A percentile compares a stretch with the other conserved stretches of the same genome.
Conservation (phyloP, 495 filamentous ascomycete species). For the Choiromyces venosus region DNA sequence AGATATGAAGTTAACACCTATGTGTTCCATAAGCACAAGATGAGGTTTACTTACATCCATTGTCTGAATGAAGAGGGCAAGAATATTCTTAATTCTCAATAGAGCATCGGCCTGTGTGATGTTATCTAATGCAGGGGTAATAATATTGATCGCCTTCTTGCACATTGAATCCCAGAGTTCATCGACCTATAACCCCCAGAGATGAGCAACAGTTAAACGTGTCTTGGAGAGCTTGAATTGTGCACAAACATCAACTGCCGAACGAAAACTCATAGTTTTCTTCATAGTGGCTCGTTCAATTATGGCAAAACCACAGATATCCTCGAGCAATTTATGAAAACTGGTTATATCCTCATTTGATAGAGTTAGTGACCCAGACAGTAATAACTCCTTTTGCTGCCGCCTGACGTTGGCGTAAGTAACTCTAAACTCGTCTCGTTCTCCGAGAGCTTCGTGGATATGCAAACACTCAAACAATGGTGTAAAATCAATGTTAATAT, state of each 20-base stretch:
- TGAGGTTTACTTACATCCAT: conserved; percentile 64
- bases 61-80: conserved; percentile 93
- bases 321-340: conserved; percentile 79
- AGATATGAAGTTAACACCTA: conserved; percentile 32
- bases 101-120: conserved; percentile 79
- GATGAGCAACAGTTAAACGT: not conserved
- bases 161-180: conserved; percentile 99
- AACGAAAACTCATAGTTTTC: conserved; percentile 71
- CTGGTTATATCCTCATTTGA: conserved; percentile 67
- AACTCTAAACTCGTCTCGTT: conserved; percentile 78
- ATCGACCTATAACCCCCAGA: conserved; percentile 59
- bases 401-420: conserved; percentile 87
- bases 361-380: conserved; percentile 57
- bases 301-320: conserved; percentile 94
- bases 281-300: conserved; percentile 91
- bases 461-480: conserved; percentile 93
- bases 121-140: conserved; percentile 65
- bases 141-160: conserved; percentile 71
- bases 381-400: conserved; percentile 82
- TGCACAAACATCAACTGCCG: conserved; percentile 68
- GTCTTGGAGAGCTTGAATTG: not conserved
- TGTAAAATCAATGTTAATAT: conserved; percentile 86
- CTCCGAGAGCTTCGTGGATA: conserved; percentile 91
- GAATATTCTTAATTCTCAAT: conserved; percentile 82
- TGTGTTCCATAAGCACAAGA: not conserved